Percentiles rank a stretch among this genome's conserved stretches.
phyloP scores from a whole-genome alignment of 192 early-diverging fungal genomes.

The Coemansia aciculifera region DNA sequence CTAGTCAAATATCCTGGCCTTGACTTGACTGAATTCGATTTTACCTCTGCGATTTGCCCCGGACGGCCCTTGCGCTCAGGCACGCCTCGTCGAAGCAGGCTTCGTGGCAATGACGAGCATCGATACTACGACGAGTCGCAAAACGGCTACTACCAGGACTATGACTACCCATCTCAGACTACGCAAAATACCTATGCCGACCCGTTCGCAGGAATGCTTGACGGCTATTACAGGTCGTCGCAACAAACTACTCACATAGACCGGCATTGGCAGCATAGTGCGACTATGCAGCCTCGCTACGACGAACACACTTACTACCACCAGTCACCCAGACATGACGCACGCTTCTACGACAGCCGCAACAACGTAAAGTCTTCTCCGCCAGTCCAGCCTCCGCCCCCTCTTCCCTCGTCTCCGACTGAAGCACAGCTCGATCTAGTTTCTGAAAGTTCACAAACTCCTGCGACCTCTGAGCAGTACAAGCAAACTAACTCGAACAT shows the following conservation, averaged over 20 bases:
- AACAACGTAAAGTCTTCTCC: background rate
- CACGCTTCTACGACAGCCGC: background rate
- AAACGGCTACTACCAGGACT: background rate
- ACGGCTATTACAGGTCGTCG: conserved; percentile 27
- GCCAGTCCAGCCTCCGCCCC: background rate
- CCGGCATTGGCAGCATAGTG: background rate
- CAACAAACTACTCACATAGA: background rate
- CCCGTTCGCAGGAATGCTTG: conserved; percentile 28
- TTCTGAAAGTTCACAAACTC: background rate
- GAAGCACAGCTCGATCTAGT: background rate
- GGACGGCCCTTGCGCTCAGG: conserved; percentile 22
- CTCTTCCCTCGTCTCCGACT: background rate
- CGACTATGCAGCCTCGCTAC: background rate
- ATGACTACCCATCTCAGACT: background rate
- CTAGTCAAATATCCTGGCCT: conserved; percentile 41
- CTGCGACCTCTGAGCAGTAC: background rate
- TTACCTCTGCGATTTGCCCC: conserved; percentile 15
- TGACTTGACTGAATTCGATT: conserved; percentile 40
- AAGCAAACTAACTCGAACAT: background rate
- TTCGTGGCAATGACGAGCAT: conserved; percentile 3
- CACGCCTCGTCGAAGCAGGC: conserved; percentile 1
- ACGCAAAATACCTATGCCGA: background rate
- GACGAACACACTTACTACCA: background rate
- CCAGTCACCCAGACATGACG: background rate
- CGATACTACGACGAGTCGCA: conserved; percentile 7